Evolutionary conservation across 2,329 filamentous ascomycete species (phyloP).

Genomic region (Aspergillus novofumigatus): DNA sequence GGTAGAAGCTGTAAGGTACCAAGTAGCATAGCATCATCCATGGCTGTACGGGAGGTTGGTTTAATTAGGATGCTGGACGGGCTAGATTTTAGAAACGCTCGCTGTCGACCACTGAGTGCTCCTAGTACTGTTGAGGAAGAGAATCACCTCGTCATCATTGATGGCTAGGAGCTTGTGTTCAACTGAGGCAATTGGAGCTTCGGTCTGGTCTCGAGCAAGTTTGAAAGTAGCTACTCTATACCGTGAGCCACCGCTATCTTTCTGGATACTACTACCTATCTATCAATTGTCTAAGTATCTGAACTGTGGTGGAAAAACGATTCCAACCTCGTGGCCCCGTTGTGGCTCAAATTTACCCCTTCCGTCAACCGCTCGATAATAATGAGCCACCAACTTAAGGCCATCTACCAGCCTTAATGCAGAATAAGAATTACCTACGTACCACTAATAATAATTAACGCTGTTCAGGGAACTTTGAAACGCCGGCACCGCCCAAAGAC

Average conservation of each 20-base stretch:
- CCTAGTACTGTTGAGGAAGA: no score
- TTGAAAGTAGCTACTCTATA: no score
- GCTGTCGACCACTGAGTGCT: no score
- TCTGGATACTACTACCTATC: neutral
- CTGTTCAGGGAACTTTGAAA: slow-evolving; percentile 20
- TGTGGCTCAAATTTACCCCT: neutral
- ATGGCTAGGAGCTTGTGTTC: no score
- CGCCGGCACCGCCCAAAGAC: slow-evolving; percentile 16
- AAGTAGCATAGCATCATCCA: neutral
- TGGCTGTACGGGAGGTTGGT: neutral
- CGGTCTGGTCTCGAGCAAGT: no score
- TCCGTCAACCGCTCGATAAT: neutral
- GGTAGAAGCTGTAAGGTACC: neutral
- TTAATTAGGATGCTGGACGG: neutral
- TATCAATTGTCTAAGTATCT: neutral
- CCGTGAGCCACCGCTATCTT: no score
- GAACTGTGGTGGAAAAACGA: neutral
- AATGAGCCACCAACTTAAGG: neutral
- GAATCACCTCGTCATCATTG: no score
- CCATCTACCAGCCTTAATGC: neutral
- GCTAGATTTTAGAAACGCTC: neutral
- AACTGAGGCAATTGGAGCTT: no score
- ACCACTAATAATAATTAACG: slow-evolving; percentile 1
- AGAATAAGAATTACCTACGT: neutral
- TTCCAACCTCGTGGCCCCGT: neutral